phyloP scores from a whole-genome alignment of 164 flowering plant species.

The Chimonanthus salicifolius region DNA sequence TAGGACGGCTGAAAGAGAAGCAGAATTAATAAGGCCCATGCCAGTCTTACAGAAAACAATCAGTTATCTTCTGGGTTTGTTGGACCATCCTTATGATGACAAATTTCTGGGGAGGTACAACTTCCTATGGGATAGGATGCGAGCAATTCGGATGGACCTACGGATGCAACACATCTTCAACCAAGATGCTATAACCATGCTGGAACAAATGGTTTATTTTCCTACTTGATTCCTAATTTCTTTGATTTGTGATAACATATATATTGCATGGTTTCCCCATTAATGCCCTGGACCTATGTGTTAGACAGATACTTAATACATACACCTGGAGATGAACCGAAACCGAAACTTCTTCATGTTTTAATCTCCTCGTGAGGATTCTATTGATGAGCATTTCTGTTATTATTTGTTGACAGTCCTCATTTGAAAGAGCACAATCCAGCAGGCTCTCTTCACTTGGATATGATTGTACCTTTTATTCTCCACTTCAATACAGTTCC shows the following conservation, averaged over 20 bases:
- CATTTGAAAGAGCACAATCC: no score
- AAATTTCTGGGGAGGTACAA: constrained; percentile 79
- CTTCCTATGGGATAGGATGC: constrained; percentile 98
- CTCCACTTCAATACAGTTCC: no score
- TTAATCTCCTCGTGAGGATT: no score
- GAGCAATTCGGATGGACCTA: constrained; percentile 92
- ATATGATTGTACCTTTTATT: no score
- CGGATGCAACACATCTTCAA: constrained; percentile 95
- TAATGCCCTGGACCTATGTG: no score
- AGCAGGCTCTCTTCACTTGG: no score
- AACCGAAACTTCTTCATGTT: no score
- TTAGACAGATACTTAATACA: no score
- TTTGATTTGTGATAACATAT: background rate
- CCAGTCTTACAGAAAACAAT: constrained; percentile 84
- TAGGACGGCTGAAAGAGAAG: constrained; percentile 95
- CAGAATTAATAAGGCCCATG: constrained; percentile 82
- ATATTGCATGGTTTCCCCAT: background rate
- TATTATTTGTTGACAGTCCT: no score
- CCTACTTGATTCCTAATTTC: constrained; percentile 2
- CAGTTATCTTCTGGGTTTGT: constrained; percentile 70
- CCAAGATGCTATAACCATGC: constrained; percentile 64
- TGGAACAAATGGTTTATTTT: constrained; percentile 91
- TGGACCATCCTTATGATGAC: constrained; percentile 74
- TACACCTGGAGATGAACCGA: no score
- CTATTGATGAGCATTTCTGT: background rate